Evolutionary conservation across 73 alveolate species (phyloP).

Genomic region (Paramecium bursaria): DNA sequence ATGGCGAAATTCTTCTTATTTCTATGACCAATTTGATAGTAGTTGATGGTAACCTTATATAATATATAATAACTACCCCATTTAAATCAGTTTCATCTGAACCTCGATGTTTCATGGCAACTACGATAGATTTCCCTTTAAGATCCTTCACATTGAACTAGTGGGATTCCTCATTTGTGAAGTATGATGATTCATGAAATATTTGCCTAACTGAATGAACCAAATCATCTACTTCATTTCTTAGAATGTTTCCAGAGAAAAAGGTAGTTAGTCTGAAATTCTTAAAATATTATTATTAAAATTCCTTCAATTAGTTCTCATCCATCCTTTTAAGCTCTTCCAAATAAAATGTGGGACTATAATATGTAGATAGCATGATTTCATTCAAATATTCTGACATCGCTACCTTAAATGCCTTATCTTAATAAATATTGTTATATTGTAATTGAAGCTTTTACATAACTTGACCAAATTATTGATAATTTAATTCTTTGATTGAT

Average conservation of each 20-base stretch:
- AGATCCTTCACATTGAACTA: conserved; percentile 19
- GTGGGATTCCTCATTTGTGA: conserved; percentile 37
- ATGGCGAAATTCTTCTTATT: conserved; percentile 50
- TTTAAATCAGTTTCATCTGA: conserved; percentile 43
- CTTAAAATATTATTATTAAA: conserved; percentile 1
- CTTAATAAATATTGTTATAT: conserved; percentile 43
- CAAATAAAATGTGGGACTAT: background rate
- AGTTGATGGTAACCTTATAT: conserved; percentile 34
- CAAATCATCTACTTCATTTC: conserved; percentile 39
- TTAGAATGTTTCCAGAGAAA: conserved; percentile 28
- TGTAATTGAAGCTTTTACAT: conserved; percentile 9
- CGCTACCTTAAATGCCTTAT: conserved; percentile 38
- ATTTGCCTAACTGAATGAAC: conserved; percentile 18
- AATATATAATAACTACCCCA: conserved; percentile 33
- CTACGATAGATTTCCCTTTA: background rate
- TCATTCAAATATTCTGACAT: conserved; percentile 45
- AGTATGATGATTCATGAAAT: conserved; percentile 39
- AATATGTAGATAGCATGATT: conserved; percentile 16
- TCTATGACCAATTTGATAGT: conserved; percentile 51
- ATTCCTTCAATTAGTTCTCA: background rate
- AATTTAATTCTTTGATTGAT: conserved; percentile 1
- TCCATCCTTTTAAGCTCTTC: conserved; percentile 3
- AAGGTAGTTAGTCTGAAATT: conserved; percentile 36
- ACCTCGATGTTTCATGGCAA: conserved; percentile 25
- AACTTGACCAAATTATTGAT: conserved; percentile 16